Evolutionary conservation across 257 asterid species (phyloP), one percentile per base, ranked within the genome.

Genomic region (Plantago major): DNA sequence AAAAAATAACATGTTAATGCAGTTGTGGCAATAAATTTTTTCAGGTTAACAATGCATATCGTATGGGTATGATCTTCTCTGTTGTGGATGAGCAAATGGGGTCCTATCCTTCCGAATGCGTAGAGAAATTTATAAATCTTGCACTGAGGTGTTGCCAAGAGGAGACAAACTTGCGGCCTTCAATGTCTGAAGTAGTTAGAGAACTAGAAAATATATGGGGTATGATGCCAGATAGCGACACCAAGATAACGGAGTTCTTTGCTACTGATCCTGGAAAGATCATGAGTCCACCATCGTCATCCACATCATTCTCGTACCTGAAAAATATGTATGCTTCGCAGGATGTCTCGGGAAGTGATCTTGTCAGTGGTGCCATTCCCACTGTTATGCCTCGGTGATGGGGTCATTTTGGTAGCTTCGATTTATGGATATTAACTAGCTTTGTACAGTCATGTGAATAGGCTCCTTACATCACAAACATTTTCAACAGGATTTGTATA

Each of bases 81-180:
- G 64, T 83, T n/a, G 64, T 87, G n/a, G 96, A 88, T 51, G 87
- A 73, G 58, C 59, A 55, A n/a, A 88, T 88, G 94, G 94, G 91
- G 47, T 76, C 94, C 9, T 88, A 81, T 65, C 89, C 94, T 55
- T 75, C 82, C 0, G 89, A 84, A 44, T 81, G 87, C 16, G 87
- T 84, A 52, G 83, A 75, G 49, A 88, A 85, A 73, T 85, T 88
- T 47, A 1, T 85, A 53, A 76, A 61, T 58, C 78, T 88, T 42
- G 91, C 94, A 40, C 87, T 88, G 12, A 85, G 65, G 57, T 88
- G 94, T 61, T 88, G 94, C 80, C 75, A 68, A 65, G 87, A 88
- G 0, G 82, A 82, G 59, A 82, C 94, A 6, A 78, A 75, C 3
- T 69, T 67, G 17, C 81, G 96, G 19, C 96, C 96, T 42, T 72